phyloP scores from a whole-genome alignment of 768 basidiomycete species.

The Suillus variegatus region DNA sequence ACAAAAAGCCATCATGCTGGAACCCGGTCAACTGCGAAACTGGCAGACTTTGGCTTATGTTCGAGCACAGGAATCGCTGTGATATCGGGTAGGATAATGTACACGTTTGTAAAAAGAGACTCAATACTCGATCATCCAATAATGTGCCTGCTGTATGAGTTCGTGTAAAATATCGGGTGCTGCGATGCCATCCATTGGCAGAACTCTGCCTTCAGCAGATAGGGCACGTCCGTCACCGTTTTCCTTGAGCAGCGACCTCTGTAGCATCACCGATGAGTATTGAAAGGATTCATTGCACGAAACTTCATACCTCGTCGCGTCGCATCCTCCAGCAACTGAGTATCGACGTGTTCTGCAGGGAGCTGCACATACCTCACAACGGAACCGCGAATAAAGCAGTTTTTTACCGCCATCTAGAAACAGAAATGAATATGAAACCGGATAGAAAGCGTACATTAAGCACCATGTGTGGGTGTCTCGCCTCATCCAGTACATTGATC shows the following conservation, averaged over 20 bases:
- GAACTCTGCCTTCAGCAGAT: too few relatives aligned
- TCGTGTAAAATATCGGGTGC: not conserved
- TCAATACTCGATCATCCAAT: not conserved
- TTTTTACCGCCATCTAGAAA: conserved; percentile 93
- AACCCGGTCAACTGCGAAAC: conserved; percentile 43
- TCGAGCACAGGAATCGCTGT: conserved; percentile 30
- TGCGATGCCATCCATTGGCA: not conserved
- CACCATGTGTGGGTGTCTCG: conserved; percentile 97
- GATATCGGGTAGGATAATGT: conserved; percentile 12
- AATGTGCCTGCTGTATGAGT: not conserved
- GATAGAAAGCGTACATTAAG: not conserved
- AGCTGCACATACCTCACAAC: conserved; percentile 98
- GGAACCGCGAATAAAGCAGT: conserved; percentile 98
- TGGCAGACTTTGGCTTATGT: conserved; percentile 68
- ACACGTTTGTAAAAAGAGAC: not conserved
- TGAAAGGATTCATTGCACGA: conserved; percentile 1
- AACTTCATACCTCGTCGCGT: conserved; percentile 78
- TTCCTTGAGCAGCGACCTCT: conserved; percentile 46
- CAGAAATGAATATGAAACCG: conserved; percentile 1
- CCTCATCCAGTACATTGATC: conserved; percentile 90
- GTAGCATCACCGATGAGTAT: conserved; percentile 11
- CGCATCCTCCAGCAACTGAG: conserved; percentile 93
- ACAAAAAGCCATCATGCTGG: conserved; percentile 65
- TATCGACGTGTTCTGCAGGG: conserved; percentile 91
- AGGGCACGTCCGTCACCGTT: conserved; percentile 28